These are phyloP conservation scores for Malassezia yamatoensis DNA, from an alignment of 1,284 basidiomycete genomes.

Conservation along the genomic window DNA sequence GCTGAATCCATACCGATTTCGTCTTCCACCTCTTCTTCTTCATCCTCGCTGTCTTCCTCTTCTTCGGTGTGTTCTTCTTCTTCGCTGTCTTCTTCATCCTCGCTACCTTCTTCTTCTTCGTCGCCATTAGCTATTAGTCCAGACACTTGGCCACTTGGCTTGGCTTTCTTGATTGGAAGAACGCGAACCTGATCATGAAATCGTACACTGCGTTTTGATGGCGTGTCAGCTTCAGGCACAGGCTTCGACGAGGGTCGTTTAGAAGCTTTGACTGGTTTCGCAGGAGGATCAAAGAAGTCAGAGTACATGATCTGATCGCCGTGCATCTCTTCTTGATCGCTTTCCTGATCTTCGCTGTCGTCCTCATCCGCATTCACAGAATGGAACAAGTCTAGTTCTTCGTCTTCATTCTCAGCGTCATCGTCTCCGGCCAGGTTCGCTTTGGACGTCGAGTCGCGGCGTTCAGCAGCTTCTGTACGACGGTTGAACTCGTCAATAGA, in stretches of 20 bases:
- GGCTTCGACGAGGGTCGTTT: neutral
- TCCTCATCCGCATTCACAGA: slow-evolving; percentile 21
- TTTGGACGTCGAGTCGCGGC: slow-evolving; percentile 54
- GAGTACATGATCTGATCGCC: slow-evolving; percentile 49
- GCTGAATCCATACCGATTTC: slow-evolving; percentile 20
- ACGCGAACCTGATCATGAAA: slow-evolving; percentile 18
- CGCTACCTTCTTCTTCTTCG: slow-evolving; percentile 18
- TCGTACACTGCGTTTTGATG: slow-evolving; percentile 9
- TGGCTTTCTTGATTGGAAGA: slow-evolving; percentile 14
- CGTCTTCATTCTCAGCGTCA: slow-evolving; percentile 19
- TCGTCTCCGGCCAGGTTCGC: slow-evolving; percentile 46
- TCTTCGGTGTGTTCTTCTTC: slow-evolving; percentile 20
- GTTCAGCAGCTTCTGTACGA: slow-evolving; percentile 70
- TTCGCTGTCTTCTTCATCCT: slow-evolving; percentile 10
- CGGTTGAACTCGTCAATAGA: slow-evolving; percentile 78
- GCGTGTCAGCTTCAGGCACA: neutral
- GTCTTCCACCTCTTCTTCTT: slow-evolving; percentile 39
- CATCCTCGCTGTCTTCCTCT: slow-evolving; percentile 42
- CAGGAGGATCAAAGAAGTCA: slow-evolving; percentile 59
- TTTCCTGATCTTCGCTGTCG: slow-evolving; percentile 19
- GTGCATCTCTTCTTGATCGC: slow-evolving; percentile 10
- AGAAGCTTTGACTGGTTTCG: neutral
- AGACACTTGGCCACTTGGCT: neutral
- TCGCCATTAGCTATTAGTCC: slow-evolving; percentile 7
- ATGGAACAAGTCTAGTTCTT: slow-evolving; percentile 9